These are phyloP conservation scores for Annulohypoxylon truncatum DNA, from an alignment of 2,329 filamentous ascomycete species.

Conservation along the genomic window DNA sequence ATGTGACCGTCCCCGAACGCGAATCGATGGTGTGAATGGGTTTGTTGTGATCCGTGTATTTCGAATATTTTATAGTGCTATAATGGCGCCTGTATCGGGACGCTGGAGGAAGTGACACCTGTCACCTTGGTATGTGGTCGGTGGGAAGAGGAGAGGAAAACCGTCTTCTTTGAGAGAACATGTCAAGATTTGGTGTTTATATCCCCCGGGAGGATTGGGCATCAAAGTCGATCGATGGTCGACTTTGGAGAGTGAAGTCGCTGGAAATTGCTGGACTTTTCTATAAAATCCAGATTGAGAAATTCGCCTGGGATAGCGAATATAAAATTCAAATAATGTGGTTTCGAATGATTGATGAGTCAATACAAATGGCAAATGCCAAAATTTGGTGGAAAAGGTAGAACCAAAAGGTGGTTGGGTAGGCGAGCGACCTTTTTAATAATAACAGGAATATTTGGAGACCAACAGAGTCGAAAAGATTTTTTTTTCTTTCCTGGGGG, in stretches of 20 bases:
- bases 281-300: conserved; percentile 50
- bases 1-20: conserved; percentile 33
- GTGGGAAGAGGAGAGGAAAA: conserved; percentile 66
- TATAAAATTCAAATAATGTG: conserved; percentile 36
- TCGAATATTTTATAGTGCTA: conserved; percentile 36
- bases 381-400: conserved; percentile 46
- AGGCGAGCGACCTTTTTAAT: conserved; percentile 44
- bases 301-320: conserved; percentile 34
- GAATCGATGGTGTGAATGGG: conserved; percentile 26
- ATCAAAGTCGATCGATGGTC: conserved; percentile 53
- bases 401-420: conserved; percentile 42
- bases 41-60: conserved; percentile 17
- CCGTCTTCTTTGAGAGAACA: conserved; percentile 68
- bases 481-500: conserved; percentile 25
- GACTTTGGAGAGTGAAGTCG: conserved; percentile 51
- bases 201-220: conserved; percentile 53
- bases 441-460: conserved; percentile 41
- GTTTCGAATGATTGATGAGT: conserved; percentile 43
- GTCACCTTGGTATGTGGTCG: conserved; percentile 73
- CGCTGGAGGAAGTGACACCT: conserved; percentile 60
- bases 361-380: conserved; percentile 48
- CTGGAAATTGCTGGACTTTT: conserved; percentile 55
- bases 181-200: conserved; percentile 59
- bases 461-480: conserved; percentile 29
- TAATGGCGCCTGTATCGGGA: conserved; percentile 61